These are phyloP conservation scores for Trichoderma pleuroti DNA, from an alignment of 2,329 filamentous ascomycete genomes.

Conservation along the genomic window DNA sequence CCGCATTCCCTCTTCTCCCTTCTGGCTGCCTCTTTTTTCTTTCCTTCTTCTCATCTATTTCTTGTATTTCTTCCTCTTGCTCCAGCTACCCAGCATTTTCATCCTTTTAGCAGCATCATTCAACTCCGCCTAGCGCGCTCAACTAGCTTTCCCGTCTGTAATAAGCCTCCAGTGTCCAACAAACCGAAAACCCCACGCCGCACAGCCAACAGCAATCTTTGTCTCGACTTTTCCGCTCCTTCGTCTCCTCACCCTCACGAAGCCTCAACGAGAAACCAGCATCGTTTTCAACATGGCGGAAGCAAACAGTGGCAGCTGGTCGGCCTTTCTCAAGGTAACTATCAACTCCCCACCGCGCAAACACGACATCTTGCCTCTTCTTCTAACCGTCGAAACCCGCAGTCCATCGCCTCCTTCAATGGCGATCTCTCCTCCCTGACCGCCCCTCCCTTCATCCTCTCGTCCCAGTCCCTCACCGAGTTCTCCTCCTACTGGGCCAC, in stretches of 20 bases:
- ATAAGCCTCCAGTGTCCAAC: not conserved
- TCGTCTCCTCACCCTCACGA: not conserved
- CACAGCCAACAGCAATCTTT: not conserved
- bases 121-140: not conserved
- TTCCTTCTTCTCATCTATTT: not conserved
- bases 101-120: not conserved
- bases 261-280: not conserved
- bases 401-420: conserved; percentile 78
- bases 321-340: conserved; percentile 50
- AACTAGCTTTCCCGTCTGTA: not conserved
- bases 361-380: not conserved
- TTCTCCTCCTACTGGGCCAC: conserved; percentile 83
- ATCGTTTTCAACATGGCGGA: conserved; percentile 28
- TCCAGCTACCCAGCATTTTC: not conserved
- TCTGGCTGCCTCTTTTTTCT: not conserved
- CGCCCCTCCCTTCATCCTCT: conserved; percentile 78
- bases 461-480: conserved; percentile 72
- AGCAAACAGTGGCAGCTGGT: conserved; percentile 47
- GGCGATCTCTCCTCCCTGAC: conserved; percentile 78
- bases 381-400: not conserved
- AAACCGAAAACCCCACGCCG: not conserved
- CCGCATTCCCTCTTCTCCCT: not conserved
- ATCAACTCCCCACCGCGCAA: conserved; percentile 3
- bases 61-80: not conserved
- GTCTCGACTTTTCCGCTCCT: not conserved